Evolutionary conservation across 2,329 filamentous ascomycete species (phyloP).

Genomic region (Cercospora berteroae): DNA sequence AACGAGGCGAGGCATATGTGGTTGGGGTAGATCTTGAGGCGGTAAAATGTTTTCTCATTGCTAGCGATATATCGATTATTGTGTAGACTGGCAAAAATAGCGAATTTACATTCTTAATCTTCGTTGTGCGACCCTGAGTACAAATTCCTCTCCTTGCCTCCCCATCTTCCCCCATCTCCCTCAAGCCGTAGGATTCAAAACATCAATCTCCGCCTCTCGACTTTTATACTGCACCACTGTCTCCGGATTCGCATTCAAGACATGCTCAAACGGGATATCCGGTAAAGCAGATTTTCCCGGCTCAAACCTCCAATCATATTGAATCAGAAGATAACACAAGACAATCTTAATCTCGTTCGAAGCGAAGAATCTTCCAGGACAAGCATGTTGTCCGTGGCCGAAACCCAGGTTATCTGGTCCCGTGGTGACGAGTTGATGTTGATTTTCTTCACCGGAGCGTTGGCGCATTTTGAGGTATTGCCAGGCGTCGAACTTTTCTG

Average conservation of each 20-base stretch:
- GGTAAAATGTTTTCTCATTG: not conserved
- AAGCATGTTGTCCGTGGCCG: constrained; percentile 35
- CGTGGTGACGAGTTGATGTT: constrained; percentile 27
- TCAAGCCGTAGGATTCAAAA: not conserved
- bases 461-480: constrained; percentile 28
- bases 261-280: not conserved
- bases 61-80: not conserved
- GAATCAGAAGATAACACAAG: constrained; percentile 35
- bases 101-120: no score
- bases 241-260: not conserved
- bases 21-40: no score
- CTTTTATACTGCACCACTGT: not conserved
- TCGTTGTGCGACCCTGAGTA: no score
- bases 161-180: not conserved
- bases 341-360: constrained; percentile 38
- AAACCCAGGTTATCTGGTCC: constrained; percentile 29
- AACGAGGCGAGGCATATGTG: no score
- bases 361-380: constrained; percentile 36
- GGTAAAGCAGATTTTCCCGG: not conserved
- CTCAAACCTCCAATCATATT: constrained; percentile 32
- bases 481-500: constrained; percentile 27
- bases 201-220: not conserved
- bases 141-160: no score
- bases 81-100: no score
- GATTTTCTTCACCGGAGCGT: constrained; percentile 25